Percentiles rank a stretch among this genome's conserved stretches.
These are phyloP conservation scores for Niebla homalea DNA, from an alignment of 495 filamentous ascomycete species.

Conservation along the genomic window DNA sequence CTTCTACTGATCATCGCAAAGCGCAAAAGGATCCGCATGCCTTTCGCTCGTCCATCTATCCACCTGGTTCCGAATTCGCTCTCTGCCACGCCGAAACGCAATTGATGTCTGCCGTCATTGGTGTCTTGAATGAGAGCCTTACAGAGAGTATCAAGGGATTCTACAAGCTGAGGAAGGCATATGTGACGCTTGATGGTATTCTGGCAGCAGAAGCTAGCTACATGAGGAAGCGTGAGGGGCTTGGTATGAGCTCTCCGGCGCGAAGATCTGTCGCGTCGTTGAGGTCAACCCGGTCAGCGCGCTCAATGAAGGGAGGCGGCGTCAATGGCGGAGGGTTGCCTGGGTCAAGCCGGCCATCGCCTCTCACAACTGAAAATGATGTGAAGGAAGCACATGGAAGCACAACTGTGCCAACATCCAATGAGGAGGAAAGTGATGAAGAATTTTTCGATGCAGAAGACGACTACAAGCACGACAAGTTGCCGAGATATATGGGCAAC, in stretches of 20 bases:
- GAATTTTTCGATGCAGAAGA: slow-evolving; percentile 36
- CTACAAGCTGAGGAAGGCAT: slow-evolving; percentile 86
- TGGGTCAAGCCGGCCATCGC: too few relatives aligned
- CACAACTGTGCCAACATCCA: slow-evolving; percentile 6
- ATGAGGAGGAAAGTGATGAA: slow-evolving; percentile 24
- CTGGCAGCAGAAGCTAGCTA: slow-evolving; percentile 48
- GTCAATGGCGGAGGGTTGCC: slow-evolving; percentile 5
- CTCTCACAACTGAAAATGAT: too few relatives aligned
- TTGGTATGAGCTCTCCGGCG: slow-evolving; percentile 13
- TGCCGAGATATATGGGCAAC: slow-evolving; percentile 23
- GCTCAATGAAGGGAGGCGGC: slow-evolving; percentile 13
- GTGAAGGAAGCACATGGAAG: neutral
- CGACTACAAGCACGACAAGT: slow-evolving; percentile 10
- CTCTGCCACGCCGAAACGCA: slow-evolving; percentile 69
- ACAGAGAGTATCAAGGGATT: slow-evolving; percentile 86
- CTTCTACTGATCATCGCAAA: slow-evolving; percentile 65
- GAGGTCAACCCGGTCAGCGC: slow-evolving; percentile 12
- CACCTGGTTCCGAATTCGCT: slow-evolving; percentile 72
- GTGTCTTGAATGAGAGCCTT: slow-evolving; percentile 80
- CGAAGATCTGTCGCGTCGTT: slow-evolving; percentile 17
- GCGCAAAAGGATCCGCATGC: slow-evolving; percentile 43
- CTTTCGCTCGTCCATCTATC: slow-evolving; percentile 54
- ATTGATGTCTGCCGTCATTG: slow-evolving; percentile 80
- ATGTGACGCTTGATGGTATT: slow-evolving; percentile 67
- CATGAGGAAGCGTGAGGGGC: slow-evolving; percentile 25